These are phyloP conservation scores for Asterochloris erici DNA, from an alignment of 139 green algal species.

Conservation along the genomic window DNA sequence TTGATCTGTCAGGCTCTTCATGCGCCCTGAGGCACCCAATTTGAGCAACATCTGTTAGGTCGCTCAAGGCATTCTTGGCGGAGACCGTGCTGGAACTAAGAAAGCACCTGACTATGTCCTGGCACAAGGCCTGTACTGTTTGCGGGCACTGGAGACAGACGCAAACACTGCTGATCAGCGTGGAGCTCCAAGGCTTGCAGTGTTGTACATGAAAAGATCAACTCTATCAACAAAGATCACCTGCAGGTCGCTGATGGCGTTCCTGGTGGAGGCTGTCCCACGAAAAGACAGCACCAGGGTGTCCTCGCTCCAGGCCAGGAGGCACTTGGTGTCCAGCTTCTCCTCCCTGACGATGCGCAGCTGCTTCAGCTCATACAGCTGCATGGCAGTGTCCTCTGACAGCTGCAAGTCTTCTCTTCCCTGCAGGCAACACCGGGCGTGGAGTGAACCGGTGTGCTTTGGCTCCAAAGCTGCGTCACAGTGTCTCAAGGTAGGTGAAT, in stretches of 20 bases:
- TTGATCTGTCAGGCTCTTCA: too few relatives aligned
- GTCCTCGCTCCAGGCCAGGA: constrained; percentile 16
- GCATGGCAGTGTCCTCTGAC: constrained; percentile 14
- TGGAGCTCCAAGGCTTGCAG: not conserved
- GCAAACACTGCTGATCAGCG: not conserved
- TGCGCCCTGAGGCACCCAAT: too few relatives aligned
- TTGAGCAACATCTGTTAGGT: too few relatives aligned
- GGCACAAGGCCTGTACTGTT: not conserved
- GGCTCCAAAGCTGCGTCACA: too few relatives aligned
- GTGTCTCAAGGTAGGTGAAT: too few relatives aligned
- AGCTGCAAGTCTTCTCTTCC: too few relatives aligned
- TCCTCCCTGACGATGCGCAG: constrained; percentile 17
- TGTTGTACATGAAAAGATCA: not conserved
- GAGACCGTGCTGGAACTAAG: too few relatives aligned
- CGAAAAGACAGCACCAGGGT: constrained; percentile 22
- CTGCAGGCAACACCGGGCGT: too few relatives aligned
- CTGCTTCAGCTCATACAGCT: constrained; percentile 15
- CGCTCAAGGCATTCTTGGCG: too few relatives aligned
- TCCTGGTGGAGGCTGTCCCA: constrained; percentile 12
- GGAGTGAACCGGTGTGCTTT: too few relatives aligned
- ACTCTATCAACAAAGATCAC: not conserved
- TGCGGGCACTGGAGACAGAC: not conserved
- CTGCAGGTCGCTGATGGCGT: constrained; percentile 17
- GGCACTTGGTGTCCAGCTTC: constrained; percentile 6
- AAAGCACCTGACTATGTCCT: not conserved